Base-by-base conservation (phyloP, 768 basidiomycete genomes). In the Boletus insuetus region DNA sequence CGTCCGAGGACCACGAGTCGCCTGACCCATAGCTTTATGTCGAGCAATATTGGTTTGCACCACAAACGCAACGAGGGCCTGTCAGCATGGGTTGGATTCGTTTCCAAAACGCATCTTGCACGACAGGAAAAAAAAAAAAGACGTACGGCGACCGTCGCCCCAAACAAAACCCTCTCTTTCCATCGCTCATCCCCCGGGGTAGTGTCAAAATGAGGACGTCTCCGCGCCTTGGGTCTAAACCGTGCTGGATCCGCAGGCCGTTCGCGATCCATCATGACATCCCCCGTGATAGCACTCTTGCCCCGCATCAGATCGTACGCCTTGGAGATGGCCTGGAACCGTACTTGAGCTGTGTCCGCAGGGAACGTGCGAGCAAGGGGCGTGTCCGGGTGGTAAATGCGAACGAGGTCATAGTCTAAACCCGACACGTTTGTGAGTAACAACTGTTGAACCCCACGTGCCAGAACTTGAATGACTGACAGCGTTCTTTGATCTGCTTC, bases 301-400 rank as follows among this genome's bases (percentile, higher is more conserved):
- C 82, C 81, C 14, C 79, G 79, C 19, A 91, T 77, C 17, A 74
- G 62, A 53, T 87, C 85, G 59, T 91, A 91, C 13, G 89, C 88
- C 16, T 78, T 68, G 26, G 81, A 78, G 58, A 91, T 87, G 3
- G 85, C 75, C 61, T 85, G 85, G 61, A 91, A 91, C 12, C 82
- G 84, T 7, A 79, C 75, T 62, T 88, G 85, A 4, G 82, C 81
- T 3, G 77, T 66, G 16, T 81, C 79, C 0, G 80, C 62, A 8
- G 83, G 70, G 53, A 70, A 69, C 4, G 66, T 65, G 6, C 77
- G 74, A 20, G 74, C 74, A 20, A 73, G 44, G 22, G 76, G 74
- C 40, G 86, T 85, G 68, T 91, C 89, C 3, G 89, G 89, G 67
- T 91, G 89, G 68, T 91, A 89, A 54, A 89, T 77, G 39, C 85